These are phyloP conservation scores for Mucor plumbeus DNA, from an alignment of 371 early-diverging fungal species.

Conservation along the genomic window DNA sequence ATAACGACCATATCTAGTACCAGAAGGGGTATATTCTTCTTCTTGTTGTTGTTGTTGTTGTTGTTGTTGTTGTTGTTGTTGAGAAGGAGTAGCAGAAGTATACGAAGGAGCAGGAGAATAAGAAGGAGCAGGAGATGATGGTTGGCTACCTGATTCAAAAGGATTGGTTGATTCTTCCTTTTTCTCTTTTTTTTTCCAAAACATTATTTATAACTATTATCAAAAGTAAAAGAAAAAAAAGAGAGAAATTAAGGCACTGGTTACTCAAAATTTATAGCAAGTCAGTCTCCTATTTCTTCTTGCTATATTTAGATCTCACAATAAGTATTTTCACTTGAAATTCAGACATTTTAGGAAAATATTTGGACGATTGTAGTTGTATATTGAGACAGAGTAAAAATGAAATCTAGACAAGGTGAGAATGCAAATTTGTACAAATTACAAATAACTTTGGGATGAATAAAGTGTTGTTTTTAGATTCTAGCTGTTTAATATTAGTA, in stretches of 20 bases:
- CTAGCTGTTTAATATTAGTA: no score
- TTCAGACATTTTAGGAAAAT: no score
- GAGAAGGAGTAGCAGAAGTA: not conserved
- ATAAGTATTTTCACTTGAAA: no score
- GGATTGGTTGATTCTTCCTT: constrained; percentile 31
- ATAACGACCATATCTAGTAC: constrained; percentile 9
- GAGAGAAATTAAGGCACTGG: not conserved
- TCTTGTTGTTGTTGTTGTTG: constrained; percentile 10
- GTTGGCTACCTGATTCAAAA: constrained; percentile 26
- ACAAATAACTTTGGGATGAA: no score
- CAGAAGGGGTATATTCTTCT: constrained; percentile 8
- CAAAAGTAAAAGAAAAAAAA: constrained; percentile 3
- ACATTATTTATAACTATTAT: constrained; percentile 17
- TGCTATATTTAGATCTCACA: not conserved
- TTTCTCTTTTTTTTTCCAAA: constrained; percentile 40
- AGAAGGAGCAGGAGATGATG: constrained; percentile 30
- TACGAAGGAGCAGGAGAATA: constrained; percentile 31
- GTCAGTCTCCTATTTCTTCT: not conserved
- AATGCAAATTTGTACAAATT: no score
- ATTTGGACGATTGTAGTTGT: no score
- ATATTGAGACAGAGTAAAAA: no score
- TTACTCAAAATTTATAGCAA: constrained; percentile 4
- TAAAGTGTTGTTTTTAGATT: no score
- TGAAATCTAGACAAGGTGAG: no score
- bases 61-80: constrained; percentile 7